Percentiles rank a stretch among this genome's conserved stretches.
Evolutionary conservation across 495 filamentous ascomycete species (phyloP).

Genomic region (Penicillium desertorum): DNA sequence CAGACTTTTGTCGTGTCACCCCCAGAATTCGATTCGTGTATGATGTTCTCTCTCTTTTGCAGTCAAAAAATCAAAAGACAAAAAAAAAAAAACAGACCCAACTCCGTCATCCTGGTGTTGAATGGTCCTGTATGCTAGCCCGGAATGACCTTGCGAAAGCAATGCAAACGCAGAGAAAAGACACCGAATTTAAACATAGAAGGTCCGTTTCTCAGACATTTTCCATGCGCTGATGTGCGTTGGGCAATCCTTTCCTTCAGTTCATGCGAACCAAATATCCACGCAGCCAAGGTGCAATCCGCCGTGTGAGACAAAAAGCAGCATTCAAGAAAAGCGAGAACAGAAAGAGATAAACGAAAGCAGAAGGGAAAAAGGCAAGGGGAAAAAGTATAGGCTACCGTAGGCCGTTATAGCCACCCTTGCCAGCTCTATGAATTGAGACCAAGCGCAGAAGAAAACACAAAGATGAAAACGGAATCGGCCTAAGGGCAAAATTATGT

Average conservation of each 20-base stretch:
- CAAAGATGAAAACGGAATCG: background rate
- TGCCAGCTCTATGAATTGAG: constrained; percentile 4
- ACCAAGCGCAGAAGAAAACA: background rate
- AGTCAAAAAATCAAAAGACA: background rate
- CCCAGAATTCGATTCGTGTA: background rate
- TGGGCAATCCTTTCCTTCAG: background rate
- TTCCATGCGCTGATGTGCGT: background rate
- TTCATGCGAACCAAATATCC: background rate
- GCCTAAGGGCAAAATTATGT: constrained; percentile 32
- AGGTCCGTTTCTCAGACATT: background rate
- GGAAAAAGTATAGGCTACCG: background rate
- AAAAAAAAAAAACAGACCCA: constrained; percentile 1
- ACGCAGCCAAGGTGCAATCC: background rate
- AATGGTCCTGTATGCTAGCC: constrained; percentile 13
- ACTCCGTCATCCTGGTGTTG: constrained; percentile 12
- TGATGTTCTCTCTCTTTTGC: background rate
- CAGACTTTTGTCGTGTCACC: background rate
- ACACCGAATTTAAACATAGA: background rate
- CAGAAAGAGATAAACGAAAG: constrained; percentile 2
- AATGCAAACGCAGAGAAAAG: constrained; percentile 4
- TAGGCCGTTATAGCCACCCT: background rate
- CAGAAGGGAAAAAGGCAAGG: constrained; percentile 1
- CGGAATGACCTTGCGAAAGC: constrained; percentile 3
- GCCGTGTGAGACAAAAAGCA: background rate
- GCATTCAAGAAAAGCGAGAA: background rate